phyloP scores from a whole-genome alignment of 1,284 basidiomycete species.

The Austropuccinia psidii region DNA sequence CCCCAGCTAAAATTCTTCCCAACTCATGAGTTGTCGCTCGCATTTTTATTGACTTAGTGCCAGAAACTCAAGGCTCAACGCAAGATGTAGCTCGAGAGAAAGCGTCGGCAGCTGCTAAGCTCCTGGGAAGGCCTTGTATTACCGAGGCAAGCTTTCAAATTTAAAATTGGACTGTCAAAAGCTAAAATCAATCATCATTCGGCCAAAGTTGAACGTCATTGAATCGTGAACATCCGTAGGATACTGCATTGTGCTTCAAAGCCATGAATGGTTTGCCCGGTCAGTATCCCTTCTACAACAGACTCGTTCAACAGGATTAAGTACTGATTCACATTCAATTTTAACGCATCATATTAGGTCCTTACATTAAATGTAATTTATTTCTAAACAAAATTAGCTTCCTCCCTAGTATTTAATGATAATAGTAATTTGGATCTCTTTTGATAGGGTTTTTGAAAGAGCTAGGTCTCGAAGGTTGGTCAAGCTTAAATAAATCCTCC shows the following conservation, averaged over 20 bases:
- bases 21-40: background rate
- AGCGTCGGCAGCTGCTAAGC: slow-evolving; percentile 71
- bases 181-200: background rate
- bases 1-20: no score
- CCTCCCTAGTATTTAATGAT: slow-evolving; percentile 40
- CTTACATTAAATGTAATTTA: slow-evolving; percentile 76
- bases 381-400: slow-evolving; percentile 29
- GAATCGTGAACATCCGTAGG: no score
- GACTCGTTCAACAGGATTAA: background rate
- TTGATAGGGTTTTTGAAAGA: slow-evolving; percentile 57
- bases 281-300: background rate
- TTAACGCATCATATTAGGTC: slow-evolving; percentile 52
- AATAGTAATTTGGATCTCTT: background rate
- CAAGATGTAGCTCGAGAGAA: slow-evolving; percentile 84
- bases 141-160: slow-evolving; percentile 62
- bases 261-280: slow-evolving; percentile 75
- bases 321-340: background rate
- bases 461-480: slow-evolving; percentile 66
- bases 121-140: slow-evolving; percentile 73
- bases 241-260: slow-evolving; percentile 85
- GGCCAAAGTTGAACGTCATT: background rate
- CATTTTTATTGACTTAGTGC: slow-evolving; percentile 63
- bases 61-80: slow-evolving; percentile 88
- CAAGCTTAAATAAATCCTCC: no score
- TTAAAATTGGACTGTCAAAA: background rate